Evolutionary conservation across 768 basidiomycete genomes (phyloP), one percentile per base, ranked within the genome.

Genomic region (Ephemerocybe angulata): DNA sequence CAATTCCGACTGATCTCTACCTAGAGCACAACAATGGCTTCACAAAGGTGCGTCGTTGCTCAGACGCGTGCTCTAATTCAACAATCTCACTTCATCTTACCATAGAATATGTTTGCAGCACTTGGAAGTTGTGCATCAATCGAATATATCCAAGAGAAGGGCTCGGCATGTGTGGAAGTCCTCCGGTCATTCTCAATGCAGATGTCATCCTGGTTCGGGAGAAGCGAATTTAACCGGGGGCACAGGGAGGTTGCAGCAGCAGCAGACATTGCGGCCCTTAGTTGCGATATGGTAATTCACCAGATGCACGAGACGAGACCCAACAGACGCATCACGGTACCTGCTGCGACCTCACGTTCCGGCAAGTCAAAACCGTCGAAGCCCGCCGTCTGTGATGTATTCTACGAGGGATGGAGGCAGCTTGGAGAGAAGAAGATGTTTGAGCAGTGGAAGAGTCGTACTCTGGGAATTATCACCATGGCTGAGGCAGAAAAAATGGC

Each of bases 101-200:
- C 52, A n/a, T 22, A 60, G 58, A 56, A 57, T 28, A 60, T 60
- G 58, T 60, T 60, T 29, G 48, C 58, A 11, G 55, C 58, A 11
- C 30, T 60, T 44, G 51, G 55, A 13, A 56, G 55, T 29, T 52
- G 51, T 44, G 58, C 58, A 2, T 59, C 55, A 3, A 59, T 59
- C 24, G 55, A 53, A 5, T 55, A 59, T 47, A 50, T 59, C 29
- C 58, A 59, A 28, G 35, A 46, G 27, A 59, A 60, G 29, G 52
- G 51, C 1, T 60, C 58, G 15, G 58, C 58, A 41, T 55, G 55
- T 46, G 55, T 60, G 1, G 55, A 60, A 31, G 55, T 57, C 6
- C 47, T 60, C 3, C 35, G 47, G 6, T 30, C 19, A 8, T 40
- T 60, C 8, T 40, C 52, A 19, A 33, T 53, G 31, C 50, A 60